Conservation (phyloP, 2,329 filamentous ascomycete genomes). For the Cercospora sp. region DNA sequence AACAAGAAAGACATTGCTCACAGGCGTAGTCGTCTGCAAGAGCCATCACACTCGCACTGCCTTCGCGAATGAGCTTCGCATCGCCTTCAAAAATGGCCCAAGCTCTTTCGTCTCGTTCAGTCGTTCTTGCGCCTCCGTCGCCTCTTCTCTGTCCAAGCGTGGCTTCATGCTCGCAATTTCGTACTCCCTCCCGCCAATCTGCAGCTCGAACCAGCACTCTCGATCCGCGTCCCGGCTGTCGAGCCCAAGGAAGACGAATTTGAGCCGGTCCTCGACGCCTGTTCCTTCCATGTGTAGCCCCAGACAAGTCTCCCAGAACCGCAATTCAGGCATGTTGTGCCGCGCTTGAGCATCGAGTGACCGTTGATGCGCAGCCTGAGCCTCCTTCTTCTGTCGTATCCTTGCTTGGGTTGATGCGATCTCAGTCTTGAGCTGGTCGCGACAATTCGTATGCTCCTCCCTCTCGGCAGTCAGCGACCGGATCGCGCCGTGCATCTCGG, state of each 20-base stretch:
- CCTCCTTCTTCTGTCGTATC: constrained; percentile 69
- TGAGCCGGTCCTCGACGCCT: constrained; percentile 69
- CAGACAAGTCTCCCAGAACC: constrained; percentile 92
- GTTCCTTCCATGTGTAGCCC: constrained; percentile 88
- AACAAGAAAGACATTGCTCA: background rate
- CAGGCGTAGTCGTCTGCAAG: background rate
- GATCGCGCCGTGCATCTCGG: constrained; percentile 63
- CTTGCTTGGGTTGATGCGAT: constrained; percentile 66
- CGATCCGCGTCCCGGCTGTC: constrained; percentile 84
- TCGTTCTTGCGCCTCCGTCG: constrained; percentile 73
- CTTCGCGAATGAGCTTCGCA: constrained; percentile 72
- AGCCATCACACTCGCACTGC: constrained; percentile 39
- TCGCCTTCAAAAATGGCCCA: constrained; percentile 72
- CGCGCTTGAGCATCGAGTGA: constrained; percentile 80
- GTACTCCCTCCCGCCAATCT: constrained; percentile 79
- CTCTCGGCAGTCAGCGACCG: constrained; percentile 57
- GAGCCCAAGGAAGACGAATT: constrained; percentile 85
- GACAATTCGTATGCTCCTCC: constrained; percentile 55
- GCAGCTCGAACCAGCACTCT: constrained; percentile 92
- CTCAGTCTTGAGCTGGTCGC: constrained; percentile 57
- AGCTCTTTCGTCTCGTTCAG: constrained; percentile 80
- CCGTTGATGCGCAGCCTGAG: constrained; percentile 69
- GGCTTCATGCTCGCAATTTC: constrained; percentile 78
- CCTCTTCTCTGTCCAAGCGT: constrained; percentile 74
- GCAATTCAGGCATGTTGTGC: constrained; percentile 88